Evolutionary conservation across 345 rosid genomes (phyloP).

Genomic region (Pistacia vera): DNA sequence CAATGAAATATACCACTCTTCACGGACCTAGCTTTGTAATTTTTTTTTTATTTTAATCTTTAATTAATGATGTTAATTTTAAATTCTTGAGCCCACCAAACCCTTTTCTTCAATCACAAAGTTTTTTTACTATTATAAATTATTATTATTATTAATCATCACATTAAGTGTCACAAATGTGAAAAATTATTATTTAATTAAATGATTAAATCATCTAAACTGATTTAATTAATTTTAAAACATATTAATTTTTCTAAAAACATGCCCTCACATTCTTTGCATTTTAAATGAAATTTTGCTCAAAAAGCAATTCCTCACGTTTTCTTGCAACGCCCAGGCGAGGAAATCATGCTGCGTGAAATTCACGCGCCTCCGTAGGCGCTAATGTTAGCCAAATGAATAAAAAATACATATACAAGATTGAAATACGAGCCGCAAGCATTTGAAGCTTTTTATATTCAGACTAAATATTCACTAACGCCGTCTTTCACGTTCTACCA

Average conservation of each 20-base stretch:
- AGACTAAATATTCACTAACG: constrained; percentile 9
- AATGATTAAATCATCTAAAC: no score
- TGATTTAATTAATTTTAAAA: no score
- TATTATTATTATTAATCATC: not conserved
- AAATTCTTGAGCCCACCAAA: constrained; percentile 21
- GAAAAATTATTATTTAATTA: no score
- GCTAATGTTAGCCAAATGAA: not conserved
- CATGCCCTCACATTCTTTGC: not conserved
- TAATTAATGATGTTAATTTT: constrained; percentile 19
- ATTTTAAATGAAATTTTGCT: not conserved
- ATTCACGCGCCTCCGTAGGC: not conserved
- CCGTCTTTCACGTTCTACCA: constrained; percentile 28
- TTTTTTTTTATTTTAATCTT: no score
- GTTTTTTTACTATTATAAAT: not conserved
- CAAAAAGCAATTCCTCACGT: not conserved
- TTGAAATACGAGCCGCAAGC: not conserved
- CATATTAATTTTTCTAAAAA: not conserved
- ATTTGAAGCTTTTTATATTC: not conserved
- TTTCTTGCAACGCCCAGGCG: not conserved
- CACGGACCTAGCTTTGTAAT: no score
- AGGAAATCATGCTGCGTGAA: not conserved
- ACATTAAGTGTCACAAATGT: not conserved
- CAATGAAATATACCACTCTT: no score
- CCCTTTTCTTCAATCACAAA: not conserved
- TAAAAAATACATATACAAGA: not conserved